Evolutionary conservation across 345 rosid genomes (phyloP), one percentile per base, ranked within the genome.

Genomic region (Abelmoschus esculentus): DNA sequence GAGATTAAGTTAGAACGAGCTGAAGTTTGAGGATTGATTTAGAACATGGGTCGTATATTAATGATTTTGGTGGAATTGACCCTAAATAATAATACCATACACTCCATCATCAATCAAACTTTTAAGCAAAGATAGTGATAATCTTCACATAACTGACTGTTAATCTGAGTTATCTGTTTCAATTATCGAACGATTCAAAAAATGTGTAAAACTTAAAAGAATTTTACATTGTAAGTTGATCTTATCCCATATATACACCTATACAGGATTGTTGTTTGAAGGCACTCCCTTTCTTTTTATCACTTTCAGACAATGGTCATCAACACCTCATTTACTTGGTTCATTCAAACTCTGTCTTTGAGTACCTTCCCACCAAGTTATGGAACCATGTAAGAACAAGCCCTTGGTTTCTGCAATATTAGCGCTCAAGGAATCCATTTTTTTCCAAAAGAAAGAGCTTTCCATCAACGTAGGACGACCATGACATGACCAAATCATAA

Each of bases 401-500:
- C 29, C 78, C 84, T 70, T 74, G 74, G 77, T 75, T 84, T 80
- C 62, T 63, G 89, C 82, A 86, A 73, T 79, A 58, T 90, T 90
- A 74, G 86, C 87, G 96, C 84, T 85, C 73, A 92, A 89, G 96
- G 88, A 87, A 89, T 81, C 56, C 49, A 73, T 56, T 78, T 70
- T 47, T 68, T 47, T 22, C 52, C 44, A 7, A 40, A 14, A 49
- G 53, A 15, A 49, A 49, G 17, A 13, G 53, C n/a, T 56, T 26
- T 22, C 60, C 60, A 56, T 56, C 31, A 56, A 56, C 15, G 32
- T 11, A 56, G 32, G 31, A 13, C 6, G 53, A 14, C 7, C 53
- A 49, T 49, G 53, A 49, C 53, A 49, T 11, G 13, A 14, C 53
- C 53, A 49, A 49, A 49, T 49, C n/a, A 49, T 49, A 14, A 36